Evolutionary conservation across 257 asterid species (phyloP).

Genomic region (Gentiana straminea): DNA sequence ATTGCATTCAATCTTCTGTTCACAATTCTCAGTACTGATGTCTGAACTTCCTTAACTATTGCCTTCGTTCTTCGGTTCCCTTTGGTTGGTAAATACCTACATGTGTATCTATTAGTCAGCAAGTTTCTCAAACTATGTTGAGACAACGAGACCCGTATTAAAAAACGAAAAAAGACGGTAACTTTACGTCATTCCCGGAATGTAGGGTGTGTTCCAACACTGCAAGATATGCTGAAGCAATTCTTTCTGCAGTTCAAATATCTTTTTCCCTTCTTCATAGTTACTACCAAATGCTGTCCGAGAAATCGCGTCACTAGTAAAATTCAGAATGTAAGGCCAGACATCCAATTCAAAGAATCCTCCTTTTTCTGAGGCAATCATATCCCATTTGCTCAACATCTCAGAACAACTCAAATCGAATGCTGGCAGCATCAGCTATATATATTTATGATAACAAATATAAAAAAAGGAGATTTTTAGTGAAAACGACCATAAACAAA

Average conservation of each 20-base stretch:
- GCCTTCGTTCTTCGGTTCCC: conserved; percentile 29
- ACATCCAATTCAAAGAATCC: conserved; percentile 17
- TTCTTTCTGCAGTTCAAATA: conserved; percentile 10
- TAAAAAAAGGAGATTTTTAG: not conserved
- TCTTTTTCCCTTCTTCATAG: conserved; percentile 17
- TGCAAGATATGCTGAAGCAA: conserved; percentile 4
- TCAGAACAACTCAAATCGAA: conserved; percentile 10
- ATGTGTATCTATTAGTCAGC: not conserved
- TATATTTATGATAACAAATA: not conserved
- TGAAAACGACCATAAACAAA: no score
- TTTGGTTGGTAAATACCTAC: conserved; percentile 39
- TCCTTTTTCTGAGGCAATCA: conserved; percentile 2
- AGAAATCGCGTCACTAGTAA: conserved; percentile 15
- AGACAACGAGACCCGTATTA: not conserved
- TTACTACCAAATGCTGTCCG: conserved; percentile 16
- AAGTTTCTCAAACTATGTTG: no score
- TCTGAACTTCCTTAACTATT: conserved; percentile 25
- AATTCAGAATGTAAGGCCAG: conserved; percentile 10
- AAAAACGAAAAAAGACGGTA: not conserved
- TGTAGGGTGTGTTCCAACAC: conserved; percentile 1
- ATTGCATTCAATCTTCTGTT: conserved; percentile 26
- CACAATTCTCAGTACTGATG: conserved; percentile 24
- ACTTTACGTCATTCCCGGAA: conserved; percentile 5
- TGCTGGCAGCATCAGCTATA: conserved; percentile 15
- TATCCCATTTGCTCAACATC: conserved; percentile 15